Percentiles rank a stretch among this genome's conserved stretches.
These are phyloP conservation scores for Penicillium cinerascens DNA, from an alignment of 495 filamentous ascomycete species.

Conservation along the genomic window DNA sequence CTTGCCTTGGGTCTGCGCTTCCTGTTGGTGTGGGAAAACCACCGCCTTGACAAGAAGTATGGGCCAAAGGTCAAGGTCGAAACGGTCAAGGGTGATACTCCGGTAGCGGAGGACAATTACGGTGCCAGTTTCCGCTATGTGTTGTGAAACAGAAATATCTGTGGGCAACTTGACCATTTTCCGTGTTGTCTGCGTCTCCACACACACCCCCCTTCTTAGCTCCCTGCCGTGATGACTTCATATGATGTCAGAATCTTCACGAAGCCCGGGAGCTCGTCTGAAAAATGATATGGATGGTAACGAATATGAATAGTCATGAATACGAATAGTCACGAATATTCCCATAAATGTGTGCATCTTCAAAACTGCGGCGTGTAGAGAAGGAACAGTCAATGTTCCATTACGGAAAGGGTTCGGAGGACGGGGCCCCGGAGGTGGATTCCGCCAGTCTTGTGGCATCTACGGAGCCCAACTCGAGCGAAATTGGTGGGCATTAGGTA, in stretches of 20 bases:
- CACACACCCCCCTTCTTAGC: background rate
- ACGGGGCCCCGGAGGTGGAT: background rate
- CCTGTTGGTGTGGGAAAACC: constrained; percentile 62
- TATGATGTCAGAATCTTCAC: constrained; percentile 10
- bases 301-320: background rate
- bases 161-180: background rate
- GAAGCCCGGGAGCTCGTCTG: background rate
- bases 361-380: background rate
- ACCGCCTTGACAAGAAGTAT: constrained; percentile 51
- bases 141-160: constrained; percentile 23
- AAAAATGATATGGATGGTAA: too few relatives aligned
- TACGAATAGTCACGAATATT: background rate
- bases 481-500: background rate
- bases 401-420: background rate
- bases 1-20: constrained; percentile 53
- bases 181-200: background rate
- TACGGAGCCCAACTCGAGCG: background rate
- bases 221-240: background rate
- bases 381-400: too few relatives aligned
- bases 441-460: too few relatives aligned
- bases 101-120: constrained; percentile 49
- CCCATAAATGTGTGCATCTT: background rate
- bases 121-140: constrained; percentile 46
- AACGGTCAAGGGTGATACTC: constrained; percentile 14
- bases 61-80: constrained; percentile 28